phyloP scores from a whole-genome alignment of 2,329 filamentous ascomycete species.

The Fusarium albidum region DNA sequence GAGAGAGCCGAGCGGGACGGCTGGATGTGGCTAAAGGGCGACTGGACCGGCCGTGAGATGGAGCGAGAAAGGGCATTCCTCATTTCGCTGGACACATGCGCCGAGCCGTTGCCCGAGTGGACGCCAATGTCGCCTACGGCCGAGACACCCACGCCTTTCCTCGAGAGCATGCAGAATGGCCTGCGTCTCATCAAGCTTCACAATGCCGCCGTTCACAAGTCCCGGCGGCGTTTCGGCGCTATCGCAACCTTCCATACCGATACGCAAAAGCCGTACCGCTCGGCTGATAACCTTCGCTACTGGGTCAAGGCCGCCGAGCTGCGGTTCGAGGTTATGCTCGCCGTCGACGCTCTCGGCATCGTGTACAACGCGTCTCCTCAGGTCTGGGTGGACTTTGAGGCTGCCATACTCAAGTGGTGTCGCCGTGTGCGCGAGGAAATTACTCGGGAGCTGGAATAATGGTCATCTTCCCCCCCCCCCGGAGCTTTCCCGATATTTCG shows the following conservation, averaged over 20 bases:
- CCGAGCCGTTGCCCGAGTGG: slow-evolving; percentile 73
- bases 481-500: slow-evolving; percentile 4
- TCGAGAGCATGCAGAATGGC: slow-evolving; percentile 78
- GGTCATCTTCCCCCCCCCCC: slow-evolving; percentile 1
- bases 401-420: slow-evolving; percentile 85
- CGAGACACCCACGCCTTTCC: slow-evolving; percentile 74
- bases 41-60: slow-evolving; percentile 79
- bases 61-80: slow-evolving; percentile 86
- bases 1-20: slow-evolving; percentile 74
- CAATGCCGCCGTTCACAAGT: slow-evolving; percentile 87
- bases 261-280: slow-evolving; percentile 91
- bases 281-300: slow-evolving; percentile 91
- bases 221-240: slow-evolving; percentile 84
- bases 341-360: slow-evolving; percentile 85
- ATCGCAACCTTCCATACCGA: slow-evolving; percentile 93
- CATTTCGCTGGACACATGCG: slow-evolving; percentile 72
- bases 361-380: slow-evolving; percentile 76
- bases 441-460: slow-evolving; percentile 68
- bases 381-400: slow-evolving; percentile 84
- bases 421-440: slow-evolving; percentile 84
- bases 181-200: slow-evolving; percentile 85
- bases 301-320: slow-evolving; percentile 97
- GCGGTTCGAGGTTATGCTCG: slow-evolving; percentile 86
- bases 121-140: slow-evolving; percentile 53
- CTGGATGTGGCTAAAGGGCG: slow-evolving; percentile 82